These are phyloP conservation scores for Houttuynia cordata DNA, from an alignment of 164 flowering plant species.

Conservation along the genomic window DNA sequence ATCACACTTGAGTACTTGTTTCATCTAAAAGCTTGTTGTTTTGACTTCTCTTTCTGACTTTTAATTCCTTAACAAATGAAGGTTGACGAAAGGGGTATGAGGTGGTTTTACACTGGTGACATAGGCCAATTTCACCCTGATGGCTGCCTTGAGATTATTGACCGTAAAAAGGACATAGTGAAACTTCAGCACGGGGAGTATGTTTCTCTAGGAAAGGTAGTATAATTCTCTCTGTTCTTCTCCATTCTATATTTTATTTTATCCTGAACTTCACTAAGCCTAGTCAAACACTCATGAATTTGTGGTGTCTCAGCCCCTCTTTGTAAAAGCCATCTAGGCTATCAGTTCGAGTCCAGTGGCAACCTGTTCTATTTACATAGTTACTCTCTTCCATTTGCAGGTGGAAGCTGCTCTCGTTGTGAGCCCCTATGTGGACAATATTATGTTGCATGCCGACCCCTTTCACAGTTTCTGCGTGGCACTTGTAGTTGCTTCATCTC, in stretches of 20 bases:
- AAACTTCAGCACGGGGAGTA: slow-evolving; percentile 99
- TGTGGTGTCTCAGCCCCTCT: neutral
- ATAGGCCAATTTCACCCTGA: slow-evolving; percentile 81
- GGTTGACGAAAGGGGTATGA: slow-evolving; percentile 91
- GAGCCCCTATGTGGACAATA: slow-evolving; percentile 78
- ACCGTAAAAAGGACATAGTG: slow-evolving; percentile 94
- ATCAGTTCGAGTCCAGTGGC: neutral
- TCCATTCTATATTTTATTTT: neutral
- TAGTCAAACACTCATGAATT: neutral
- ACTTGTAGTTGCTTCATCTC: slow-evolving; percentile 64
- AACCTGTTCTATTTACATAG: neutral
- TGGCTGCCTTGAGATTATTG: slow-evolving; percentile 96
- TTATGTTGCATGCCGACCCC: slow-evolving; percentile 91
- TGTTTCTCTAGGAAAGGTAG: slow-evolving; percentile 92
- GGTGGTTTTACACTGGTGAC: slow-evolving; percentile 97
- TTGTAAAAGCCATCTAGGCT: neutral
- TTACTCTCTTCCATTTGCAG: slow-evolving; percentile 25
- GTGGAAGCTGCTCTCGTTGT: slow-evolving; percentile 73
- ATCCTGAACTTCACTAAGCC: neutral
- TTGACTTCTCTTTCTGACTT: neutral
- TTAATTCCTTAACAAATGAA: slow-evolving; percentile 8
- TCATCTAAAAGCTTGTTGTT: too few relatives aligned
- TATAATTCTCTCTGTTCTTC: slow-evolving; percentile 1
- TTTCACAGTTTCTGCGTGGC: slow-evolving; percentile 93
- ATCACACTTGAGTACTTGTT: neutral